A percentile compares a stretch with the other conserved stretches of the same genome.
Evolutionary conservation across 768 basidiomycete genomes (phyloP).

Genomic region (Tylopilus rubrobrunneus): DNA sequence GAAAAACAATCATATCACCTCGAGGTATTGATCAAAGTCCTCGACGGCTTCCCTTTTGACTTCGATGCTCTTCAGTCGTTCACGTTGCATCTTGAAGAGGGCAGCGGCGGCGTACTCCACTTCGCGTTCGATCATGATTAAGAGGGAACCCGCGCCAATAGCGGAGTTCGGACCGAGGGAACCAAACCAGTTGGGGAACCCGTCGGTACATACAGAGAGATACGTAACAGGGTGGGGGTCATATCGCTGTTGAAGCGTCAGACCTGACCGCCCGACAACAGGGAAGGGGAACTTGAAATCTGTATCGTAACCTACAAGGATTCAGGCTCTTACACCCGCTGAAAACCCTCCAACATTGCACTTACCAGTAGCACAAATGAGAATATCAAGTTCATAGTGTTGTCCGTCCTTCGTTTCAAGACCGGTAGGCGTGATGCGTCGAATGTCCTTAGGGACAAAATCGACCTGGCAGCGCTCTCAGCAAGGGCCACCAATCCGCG

Average conservation of each 20-base stretch:
- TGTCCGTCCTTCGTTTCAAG: slow-evolving; percentile 55
- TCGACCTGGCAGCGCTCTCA: slow-evolving; percentile 28
- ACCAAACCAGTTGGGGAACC: slow-evolving; percentile 69
- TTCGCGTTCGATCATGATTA: slow-evolving; percentile 52
- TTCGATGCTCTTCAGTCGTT: slow-evolving; percentile 59
- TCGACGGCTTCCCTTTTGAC: slow-evolving; percentile 54
- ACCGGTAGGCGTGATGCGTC: slow-evolving; percentile 46
- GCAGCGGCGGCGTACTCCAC: slow-evolving; percentile 56
- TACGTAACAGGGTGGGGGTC: slow-evolving; percentile 55
- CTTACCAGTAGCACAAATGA: slow-evolving; percentile 58
- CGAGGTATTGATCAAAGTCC: slow-evolving; percentile 59
- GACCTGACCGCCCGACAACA: slow-evolving; percentile 51
- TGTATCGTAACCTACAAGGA: slow-evolving; percentile 39
- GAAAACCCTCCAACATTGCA: neutral
- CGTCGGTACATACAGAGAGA: slow-evolving; percentile 53
- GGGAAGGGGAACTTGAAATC: slow-evolving; percentile 45
- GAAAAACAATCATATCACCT: slow-evolving; percentile 30
- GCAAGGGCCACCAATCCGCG: neutral
- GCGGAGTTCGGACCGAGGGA: slow-evolving; percentile 53
- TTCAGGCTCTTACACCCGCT: neutral
- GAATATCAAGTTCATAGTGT: slow-evolving; percentile 51
- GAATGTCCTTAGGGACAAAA: slow-evolving; percentile 49
- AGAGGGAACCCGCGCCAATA: slow-evolving; percentile 53
- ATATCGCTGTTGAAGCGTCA: slow-evolving; percentile 51
- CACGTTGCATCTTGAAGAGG: slow-evolving; percentile 57